Percentiles rank a stretch among this genome's conserved stretches.
phyloP scores from a whole-genome alignment of 768 basidiomycete genomes.

The Tricholoma sp. region DNA sequence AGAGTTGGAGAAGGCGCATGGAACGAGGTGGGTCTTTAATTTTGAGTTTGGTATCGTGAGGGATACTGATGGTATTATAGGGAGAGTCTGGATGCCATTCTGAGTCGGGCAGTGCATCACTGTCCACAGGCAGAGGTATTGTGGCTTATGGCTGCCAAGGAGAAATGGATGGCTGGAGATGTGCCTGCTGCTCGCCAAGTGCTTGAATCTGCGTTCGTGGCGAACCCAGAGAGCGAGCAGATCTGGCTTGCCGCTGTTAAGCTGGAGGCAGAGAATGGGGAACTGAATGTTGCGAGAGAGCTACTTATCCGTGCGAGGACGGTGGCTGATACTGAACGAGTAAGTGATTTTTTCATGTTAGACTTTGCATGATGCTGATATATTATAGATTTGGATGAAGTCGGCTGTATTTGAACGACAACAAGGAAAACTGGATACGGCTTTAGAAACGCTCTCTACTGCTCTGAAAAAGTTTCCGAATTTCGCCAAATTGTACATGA shows the following conservation, averaged over 20 bases:
- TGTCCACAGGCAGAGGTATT: conserved; percentile 95
- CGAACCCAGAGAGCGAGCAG: conserved; percentile 94
- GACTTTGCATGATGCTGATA: conserved; percentile 4
- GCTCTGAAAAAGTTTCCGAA: conserved; percentile 84
- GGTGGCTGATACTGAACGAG: conserved; percentile 89
- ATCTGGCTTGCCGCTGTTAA: conserved; percentile 99
- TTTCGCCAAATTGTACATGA: conserved; percentile 93
- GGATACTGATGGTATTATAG: conserved; percentile 27
- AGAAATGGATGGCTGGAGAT: conserved; percentile 89
- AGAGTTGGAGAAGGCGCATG: conserved; percentile 89
- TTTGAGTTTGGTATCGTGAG: background rate
- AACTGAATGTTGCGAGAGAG: conserved; percentile 80
- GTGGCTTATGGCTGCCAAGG: conserved; percentile 98
- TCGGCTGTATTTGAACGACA: conserved; percentile 93
- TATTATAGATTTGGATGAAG: conserved; percentile 94
- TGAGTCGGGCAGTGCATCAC: conserved; percentile 78
- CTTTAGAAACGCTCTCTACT: conserved; percentile 67
- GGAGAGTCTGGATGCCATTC: conserved; percentile 77
- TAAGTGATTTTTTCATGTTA: conserved; percentile 28
- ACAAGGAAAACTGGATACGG: conserved; percentile 68
- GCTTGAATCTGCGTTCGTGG: conserved; percentile 84
- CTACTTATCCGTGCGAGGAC: conserved; percentile 84
- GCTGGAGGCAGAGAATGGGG: conserved; percentile 92
- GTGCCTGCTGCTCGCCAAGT: conserved; percentile 88
- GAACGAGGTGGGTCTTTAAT: conserved; percentile 50